These are phyloP conservation scores for Taxawa tesnikishii DNA, from an alignment of 2,329 filamentous ascomycete species.

Conservation along the genomic window DNA sequence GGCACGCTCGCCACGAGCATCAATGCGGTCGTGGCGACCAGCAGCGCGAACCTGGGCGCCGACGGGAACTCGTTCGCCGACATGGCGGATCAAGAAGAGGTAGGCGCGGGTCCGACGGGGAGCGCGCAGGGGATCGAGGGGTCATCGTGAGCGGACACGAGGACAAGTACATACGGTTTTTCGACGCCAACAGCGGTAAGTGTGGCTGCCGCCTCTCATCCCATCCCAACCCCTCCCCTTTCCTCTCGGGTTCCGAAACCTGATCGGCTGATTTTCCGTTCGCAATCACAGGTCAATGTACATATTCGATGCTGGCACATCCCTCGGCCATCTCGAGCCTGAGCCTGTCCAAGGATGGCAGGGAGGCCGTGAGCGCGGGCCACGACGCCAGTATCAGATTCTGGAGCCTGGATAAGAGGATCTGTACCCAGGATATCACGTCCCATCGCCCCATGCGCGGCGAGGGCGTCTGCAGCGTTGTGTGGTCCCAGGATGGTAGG, in stretches of 20 bases:
- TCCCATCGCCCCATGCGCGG: constrained; percentile 89
- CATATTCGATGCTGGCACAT: constrained; percentile 96
- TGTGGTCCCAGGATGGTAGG: constrained; percentile 90
- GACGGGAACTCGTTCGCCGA: constrained; percentile 59
- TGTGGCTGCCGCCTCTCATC: constrained; percentile 16
- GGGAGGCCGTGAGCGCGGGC: constrained; percentile 87
- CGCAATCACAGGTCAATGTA: constrained; percentile 92
- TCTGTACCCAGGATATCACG: constrained; percentile 90
- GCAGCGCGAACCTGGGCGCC: constrained; percentile 51
- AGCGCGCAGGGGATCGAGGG: constrained; percentile 67
- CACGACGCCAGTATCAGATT: constrained; percentile 93
- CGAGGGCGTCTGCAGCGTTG: constrained; percentile 85
- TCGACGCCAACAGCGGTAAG: constrained; percentile 97
- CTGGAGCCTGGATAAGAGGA: constrained; percentile 93
- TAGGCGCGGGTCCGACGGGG: constrained; percentile 70
- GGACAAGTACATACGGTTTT: constrained; percentile 91
- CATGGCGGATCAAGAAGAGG: constrained; percentile 59
- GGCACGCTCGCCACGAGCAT: constrained; percentile 72
- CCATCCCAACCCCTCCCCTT: not conserved
- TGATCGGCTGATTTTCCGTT: constrained; percentile 1
- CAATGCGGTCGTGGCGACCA: constrained; percentile 78
- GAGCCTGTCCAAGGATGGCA: constrained; percentile 82
- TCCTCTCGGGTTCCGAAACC: constrained; percentile 8
- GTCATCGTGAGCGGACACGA: constrained; percentile 95
- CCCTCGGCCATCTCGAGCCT: constrained; percentile 85